Conservation (phyloP, 1,284 basidiomycete genomes). For the Trichosporon sp. region DNA sequence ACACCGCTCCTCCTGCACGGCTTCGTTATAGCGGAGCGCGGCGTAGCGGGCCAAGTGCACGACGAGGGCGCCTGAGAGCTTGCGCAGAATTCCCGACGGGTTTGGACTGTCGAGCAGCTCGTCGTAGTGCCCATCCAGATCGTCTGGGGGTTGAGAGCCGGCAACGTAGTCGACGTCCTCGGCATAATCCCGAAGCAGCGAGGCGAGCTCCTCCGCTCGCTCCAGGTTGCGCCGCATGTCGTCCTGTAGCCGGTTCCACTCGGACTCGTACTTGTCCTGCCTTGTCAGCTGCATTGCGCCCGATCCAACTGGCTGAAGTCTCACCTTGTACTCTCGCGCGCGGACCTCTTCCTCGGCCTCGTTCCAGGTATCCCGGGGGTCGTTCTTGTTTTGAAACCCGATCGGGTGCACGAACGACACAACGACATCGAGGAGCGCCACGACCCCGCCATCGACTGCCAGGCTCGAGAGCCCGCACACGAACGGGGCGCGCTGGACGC, state of each 20-base stretch:
- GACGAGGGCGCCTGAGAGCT: conserved; percentile 61
- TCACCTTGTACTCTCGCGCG: conserved; percentile 71
- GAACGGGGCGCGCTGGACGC: conserved; percentile 65
- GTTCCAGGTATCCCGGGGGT: conserved; percentile 59
- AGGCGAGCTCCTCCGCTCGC: conserved; percentile 40
- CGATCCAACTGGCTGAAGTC: conserved; percentile 35
- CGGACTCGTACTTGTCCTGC: conserved; percentile 48
- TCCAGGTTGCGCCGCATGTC: conserved; percentile 44
- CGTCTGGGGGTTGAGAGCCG: conserved; percentile 21
- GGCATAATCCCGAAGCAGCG: conserved; percentile 32
- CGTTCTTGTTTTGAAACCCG: conserved; percentile 4
- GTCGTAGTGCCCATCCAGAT: conserved; percentile 47
- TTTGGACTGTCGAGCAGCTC: conserved; percentile 42
- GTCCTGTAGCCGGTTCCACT: conserved; percentile 41
- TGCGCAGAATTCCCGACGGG: conserved; percentile 55
- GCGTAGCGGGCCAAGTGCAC: conserved; percentile 68
- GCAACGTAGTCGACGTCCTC: conserved; percentile 31
- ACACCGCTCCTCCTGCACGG: conserved; percentile 61
- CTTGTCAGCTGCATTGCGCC: background rate
- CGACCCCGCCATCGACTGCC: conserved; percentile 75
- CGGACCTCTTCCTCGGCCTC: conserved; percentile 69
- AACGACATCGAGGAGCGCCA: conserved; percentile 75
- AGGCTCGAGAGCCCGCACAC: conserved; percentile 78
- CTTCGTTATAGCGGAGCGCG: conserved; percentile 61
- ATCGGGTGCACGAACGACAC: conserved; percentile 52